phyloP scores from a whole-genome alignment of 2,329 filamentous ascomycete species.

The Colletotrichum musae region DNA sequence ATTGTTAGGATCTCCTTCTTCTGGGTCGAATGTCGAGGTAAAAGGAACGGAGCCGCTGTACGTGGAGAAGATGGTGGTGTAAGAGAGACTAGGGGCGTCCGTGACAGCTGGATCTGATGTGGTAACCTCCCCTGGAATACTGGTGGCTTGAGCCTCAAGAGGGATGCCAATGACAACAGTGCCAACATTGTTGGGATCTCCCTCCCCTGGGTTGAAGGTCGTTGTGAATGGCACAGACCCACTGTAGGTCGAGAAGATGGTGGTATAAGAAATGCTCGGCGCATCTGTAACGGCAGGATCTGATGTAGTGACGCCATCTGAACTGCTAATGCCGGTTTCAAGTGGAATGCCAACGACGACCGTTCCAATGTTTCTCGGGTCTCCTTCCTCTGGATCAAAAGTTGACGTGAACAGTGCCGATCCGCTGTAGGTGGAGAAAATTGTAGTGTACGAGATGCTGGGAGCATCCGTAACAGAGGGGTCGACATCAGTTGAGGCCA shows the following conservation, averaged over 20 bases:
- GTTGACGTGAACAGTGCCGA: background rate
- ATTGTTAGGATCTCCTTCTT: background rate
- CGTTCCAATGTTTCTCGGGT: background rate
- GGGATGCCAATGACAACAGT: background rate
- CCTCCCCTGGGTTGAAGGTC: background rate
- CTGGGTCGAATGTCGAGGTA: background rate
- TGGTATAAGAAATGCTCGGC: background rate
- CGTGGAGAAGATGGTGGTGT: background rate
- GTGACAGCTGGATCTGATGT: background rate
- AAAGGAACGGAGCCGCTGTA: background rate
- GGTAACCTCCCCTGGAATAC: background rate
- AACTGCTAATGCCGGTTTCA: background rate
- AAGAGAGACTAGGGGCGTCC: background rate
- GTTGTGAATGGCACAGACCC: background rate
- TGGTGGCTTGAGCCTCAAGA: background rate
- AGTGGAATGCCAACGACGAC: constrained; percentile 2
- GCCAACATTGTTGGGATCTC: background rate
- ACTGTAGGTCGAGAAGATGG: background rate
- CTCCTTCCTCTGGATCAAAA: background rate
- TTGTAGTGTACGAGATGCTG: background rate
- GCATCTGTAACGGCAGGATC: background rate
- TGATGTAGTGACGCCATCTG: background rate
- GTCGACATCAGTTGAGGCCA: background rate
- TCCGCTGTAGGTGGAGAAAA: background rate
- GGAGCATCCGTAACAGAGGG: background rate